phyloP scores from a whole-genome alignment of 2,329 filamentous ascomycete genomes.

The Epicoccum sorghinum region DNA sequence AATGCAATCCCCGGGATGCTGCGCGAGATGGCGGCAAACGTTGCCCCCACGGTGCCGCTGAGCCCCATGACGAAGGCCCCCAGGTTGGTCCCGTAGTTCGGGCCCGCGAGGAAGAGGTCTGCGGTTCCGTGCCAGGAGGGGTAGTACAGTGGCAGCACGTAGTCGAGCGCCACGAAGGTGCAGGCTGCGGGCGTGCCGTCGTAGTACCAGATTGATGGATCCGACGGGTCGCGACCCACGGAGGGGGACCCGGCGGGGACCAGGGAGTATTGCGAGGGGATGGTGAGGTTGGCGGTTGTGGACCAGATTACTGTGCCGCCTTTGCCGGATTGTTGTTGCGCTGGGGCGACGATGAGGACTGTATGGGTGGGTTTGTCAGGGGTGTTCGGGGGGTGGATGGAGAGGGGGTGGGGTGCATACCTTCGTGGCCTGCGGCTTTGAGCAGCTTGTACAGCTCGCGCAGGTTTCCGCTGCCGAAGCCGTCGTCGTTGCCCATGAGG shows the following conservation, averaged over 20 bases:
- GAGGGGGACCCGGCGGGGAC: constrained; percentile 56
- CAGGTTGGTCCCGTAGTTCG: constrained; percentile 62
- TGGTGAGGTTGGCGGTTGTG: constrained; percentile 49
- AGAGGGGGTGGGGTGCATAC: constrained; percentile 3
- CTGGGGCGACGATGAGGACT: constrained; percentile 53
- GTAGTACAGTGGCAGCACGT: constrained; percentile 55
- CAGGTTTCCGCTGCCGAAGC: constrained; percentile 46
- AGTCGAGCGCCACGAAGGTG: constrained; percentile 63
- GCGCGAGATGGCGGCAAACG: constrained; percentile 58
- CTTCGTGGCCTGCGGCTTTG: constrained; percentile 36
- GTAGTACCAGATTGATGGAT: constrained; percentile 65
- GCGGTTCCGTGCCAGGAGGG: constrained; percentile 55
- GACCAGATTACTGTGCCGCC: constrained; percentile 55
- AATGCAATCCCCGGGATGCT: constrained; percentile 59
- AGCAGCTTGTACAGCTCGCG: constrained; percentile 42
- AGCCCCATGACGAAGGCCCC: constrained; percentile 56
- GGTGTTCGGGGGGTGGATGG: neutral
- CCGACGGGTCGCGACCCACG: constrained; percentile 58
- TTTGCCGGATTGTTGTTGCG: constrained; percentile 54
- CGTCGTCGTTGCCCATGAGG: constrained; percentile 50
- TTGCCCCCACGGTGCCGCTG: constrained; percentile 50
- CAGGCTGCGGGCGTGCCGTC: constrained; percentile 64
- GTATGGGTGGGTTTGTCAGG: neutral
- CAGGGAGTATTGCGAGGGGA: constrained; percentile 53
- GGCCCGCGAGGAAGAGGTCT: constrained; percentile 62